A percentile compares a stretch with the other conserved stretches of the same genome.
phyloP scores from a whole-genome alignment of 495 filamentous ascomycete genomes.

The Neurospora sp. region DNA sequence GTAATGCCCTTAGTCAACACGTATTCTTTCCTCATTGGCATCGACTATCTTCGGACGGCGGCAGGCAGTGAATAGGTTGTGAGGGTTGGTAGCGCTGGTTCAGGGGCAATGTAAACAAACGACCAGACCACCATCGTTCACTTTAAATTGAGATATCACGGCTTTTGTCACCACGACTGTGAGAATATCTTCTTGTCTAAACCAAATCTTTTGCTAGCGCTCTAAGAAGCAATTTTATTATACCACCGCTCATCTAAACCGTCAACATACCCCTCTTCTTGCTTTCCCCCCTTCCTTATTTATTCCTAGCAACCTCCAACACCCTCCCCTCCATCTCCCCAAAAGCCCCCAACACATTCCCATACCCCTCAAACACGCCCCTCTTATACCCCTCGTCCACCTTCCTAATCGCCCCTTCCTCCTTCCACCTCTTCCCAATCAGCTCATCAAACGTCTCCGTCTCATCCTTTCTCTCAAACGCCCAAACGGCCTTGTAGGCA shows the following conservation, averaged over 20 bases:
- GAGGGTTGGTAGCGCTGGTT: background rate
- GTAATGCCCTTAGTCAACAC: no score
- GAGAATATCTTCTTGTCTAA: no score
- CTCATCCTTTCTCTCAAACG: conserved; percentile 53
- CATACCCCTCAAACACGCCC: conserved; percentile 66
- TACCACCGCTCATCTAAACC: no score
- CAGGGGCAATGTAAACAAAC: background rate
- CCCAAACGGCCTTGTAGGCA: conserved; percentile 97
- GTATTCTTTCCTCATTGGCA: no score
- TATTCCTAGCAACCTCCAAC: conserved; percentile 42
- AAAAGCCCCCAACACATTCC: conserved; percentile 64
- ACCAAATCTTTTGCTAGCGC: no score
- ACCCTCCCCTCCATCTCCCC: conserved; percentile 65
- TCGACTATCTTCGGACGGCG: no score
- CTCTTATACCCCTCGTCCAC: conserved; percentile 72
- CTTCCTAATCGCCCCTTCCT: conserved; percentile 70
- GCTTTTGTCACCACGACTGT: no score
- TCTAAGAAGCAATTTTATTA: no score
- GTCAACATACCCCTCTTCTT: no score
- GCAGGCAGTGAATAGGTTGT: background rate
- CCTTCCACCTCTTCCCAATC: conserved; percentile 72
- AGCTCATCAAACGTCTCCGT: conserved; percentile 81
- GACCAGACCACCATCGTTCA: background rate
- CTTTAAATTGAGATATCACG: no score
- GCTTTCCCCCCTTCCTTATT: background rate